These are phyloP conservation scores for Triglochin maritima DNA, from an alignment of 106 monocot genomes.

Conservation along the genomic window DNA sequence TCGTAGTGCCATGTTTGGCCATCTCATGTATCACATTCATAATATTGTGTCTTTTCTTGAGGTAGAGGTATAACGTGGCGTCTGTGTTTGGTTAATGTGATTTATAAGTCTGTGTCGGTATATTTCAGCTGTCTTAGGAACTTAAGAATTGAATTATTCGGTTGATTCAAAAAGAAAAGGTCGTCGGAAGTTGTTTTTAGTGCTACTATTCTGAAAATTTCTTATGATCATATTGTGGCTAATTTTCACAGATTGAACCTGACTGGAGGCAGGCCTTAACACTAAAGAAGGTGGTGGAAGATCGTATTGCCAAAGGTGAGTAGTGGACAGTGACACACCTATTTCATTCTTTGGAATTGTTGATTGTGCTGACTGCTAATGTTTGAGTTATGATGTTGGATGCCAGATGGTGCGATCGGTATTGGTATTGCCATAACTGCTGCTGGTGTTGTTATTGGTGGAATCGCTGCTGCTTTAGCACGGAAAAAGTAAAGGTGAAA, in stretches of 20 bases:
- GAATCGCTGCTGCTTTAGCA: constrained; percentile 55
- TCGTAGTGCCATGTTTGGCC: too few relatives aligned
- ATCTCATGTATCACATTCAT: too few relatives aligned
- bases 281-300: constrained; percentile 64
- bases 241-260: constrained; percentile 38
- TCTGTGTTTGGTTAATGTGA: too few relatives aligned
- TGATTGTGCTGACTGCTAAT: not conserved
- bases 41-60: too few relatives aligned
- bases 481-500: constrained; percentile 29
- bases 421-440: constrained; percentile 62
- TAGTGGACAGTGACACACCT: not conserved
- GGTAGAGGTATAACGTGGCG: too few relatives aligned
- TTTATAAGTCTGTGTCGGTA: too few relatives aligned
- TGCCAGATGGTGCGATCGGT: constrained; percentile 65
- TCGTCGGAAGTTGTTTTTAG: too few relatives aligned
- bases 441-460: constrained; percentile 32
- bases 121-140: too few relatives aligned
- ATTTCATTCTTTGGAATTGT: not conserved
- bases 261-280: constrained; percentile 78
- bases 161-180: too few relatives aligned
- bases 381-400: not conserved
- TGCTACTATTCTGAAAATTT: too few relatives aligned
- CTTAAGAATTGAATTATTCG: too few relatives aligned
- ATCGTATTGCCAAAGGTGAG: constrained; percentile 68
- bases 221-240: too few relatives aligned